Percentiles rank a stretch among this genome's conserved stretches.
Evolutionary conservation across 225 moss, liverwort and hornwort genomes (phyloP).

Genomic region (Polytrichum formosum): DNA sequence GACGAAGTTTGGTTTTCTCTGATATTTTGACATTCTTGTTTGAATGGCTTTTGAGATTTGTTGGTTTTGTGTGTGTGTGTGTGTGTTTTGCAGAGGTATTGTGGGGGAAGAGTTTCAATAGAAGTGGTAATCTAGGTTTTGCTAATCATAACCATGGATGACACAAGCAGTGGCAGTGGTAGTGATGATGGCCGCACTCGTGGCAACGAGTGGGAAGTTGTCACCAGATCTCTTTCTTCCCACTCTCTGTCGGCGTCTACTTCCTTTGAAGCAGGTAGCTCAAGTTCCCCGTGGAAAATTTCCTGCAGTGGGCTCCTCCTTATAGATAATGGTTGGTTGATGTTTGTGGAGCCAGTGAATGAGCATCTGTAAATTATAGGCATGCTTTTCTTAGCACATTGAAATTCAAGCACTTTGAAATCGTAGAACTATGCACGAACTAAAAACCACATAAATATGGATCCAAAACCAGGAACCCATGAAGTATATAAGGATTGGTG

Average conservation of each 20-base stretch:
- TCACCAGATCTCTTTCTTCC: constrained; percentile 42
- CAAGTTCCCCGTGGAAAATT: neutral
- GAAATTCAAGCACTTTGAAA: no score
- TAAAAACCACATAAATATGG: neutral
- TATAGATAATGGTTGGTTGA: no score
- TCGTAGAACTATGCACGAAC: no score
- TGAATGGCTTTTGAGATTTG: neutral
- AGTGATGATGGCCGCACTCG: constrained; percentile 51
- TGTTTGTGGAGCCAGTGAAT: no score
- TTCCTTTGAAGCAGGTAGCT: constrained; percentile 22
- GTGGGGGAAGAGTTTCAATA: neutral
- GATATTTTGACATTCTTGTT: no score
- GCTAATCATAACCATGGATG: constrained; percentile 36
- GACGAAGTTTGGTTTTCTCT: no score
- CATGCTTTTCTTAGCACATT: no score
- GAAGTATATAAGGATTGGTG: constrained; percentile 11
- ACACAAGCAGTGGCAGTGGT: constrained; percentile 55
- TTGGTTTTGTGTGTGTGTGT: neutral
- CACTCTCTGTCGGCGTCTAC: constrained; percentile 46
- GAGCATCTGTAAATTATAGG: no score
- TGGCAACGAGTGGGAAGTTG: constrained; percentile 63
- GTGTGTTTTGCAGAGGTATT: neutral
- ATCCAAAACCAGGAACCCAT: neutral
- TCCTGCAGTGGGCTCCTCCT: no score
- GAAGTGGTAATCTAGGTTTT: neutral